Base-by-base conservation (phyloP, 208 protist species). In the Phytomonas francai region DNA sequence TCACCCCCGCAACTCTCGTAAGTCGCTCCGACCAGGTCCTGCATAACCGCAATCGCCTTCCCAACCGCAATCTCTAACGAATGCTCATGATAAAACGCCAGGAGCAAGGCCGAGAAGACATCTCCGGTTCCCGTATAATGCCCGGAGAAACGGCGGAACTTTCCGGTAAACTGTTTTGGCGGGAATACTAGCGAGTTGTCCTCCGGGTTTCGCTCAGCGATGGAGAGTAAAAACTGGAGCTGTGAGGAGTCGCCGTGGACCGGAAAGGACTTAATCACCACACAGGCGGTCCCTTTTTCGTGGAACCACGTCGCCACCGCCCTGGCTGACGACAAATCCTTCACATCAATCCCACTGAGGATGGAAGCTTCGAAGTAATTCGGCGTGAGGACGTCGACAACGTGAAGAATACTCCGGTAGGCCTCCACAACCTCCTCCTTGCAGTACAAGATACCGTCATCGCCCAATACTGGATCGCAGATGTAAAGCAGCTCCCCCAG, bases 401-500 rank as follows among this genome's bases (percentile, higher is more conserved):
- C 64, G 4, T 56, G 49, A 1, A 98, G 51, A 22, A 97, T 67
- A n/a, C 87, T 77, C 19, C 79, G 82, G 74, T 98, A 98, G 25
- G 95, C 83, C 28, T 79, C 74, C 4, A 98, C 68, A 12, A 97
- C 77, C 57, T 97, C 91, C 28, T 86, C 68, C 68, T 94, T 93
- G 73, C 97, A 97, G 80, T 98, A 98, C 42, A 98, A 67, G 27
- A 80, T 74, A 9, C 93, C 92, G 61, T 97, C 80, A 67, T 98
- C 97, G 34, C 97, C 97, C 65, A 98, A 83, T 3, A 98, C 97
- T 0, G 97, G 96, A 69, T 98, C 97, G 80, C 97, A 98, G 33
- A 97, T 76, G 69, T 86, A 97, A 19, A 70, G 77, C 0, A 86
- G 62, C 31, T 75, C 71, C 19, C 77, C 72, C 51, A 59, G 34